These are phyloP conservation scores for Canariomyces notabilis DNA, from an alignment of 2,329 filamentous ascomycete genomes.

Conservation along the genomic window DNA sequence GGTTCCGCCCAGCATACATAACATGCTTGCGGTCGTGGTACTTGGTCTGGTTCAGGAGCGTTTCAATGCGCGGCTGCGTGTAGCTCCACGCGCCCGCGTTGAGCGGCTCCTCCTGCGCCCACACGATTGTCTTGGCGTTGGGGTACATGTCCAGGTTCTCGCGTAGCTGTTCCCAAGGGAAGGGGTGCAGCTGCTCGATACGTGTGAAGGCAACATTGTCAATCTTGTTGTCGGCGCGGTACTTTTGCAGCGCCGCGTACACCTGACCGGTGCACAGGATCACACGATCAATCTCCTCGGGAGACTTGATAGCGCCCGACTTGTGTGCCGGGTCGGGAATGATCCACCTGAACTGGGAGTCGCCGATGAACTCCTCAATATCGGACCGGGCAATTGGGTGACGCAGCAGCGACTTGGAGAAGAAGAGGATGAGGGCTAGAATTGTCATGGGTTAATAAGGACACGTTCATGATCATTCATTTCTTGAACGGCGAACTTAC, in stretches of 20 bases:
- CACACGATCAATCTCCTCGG: constrained; percentile 87
- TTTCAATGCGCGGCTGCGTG: constrained; percentile 96
- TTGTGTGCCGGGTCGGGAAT: constrained; percentile 85
- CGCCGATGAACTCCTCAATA: constrained; percentile 84
- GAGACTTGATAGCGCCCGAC: constrained; percentile 65
- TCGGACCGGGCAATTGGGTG: constrained; percentile 86
- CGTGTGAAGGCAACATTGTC: constrained; percentile 91
- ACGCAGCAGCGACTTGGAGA: constrained; percentile 93
- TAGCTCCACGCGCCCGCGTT: constrained; percentile 97
- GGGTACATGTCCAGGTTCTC: constrained; percentile 96
- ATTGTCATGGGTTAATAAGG: constrained; percentile 20
- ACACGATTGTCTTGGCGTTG: constrained; percentile 96
- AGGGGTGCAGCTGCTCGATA: constrained; percentile 96
- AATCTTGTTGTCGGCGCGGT: constrained; percentile 80
- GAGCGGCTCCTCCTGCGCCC: constrained; percentile 94
- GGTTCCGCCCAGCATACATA: constrained; percentile 92
- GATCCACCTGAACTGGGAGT: constrained; percentile 95
- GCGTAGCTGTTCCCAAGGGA: constrained; percentile 95
- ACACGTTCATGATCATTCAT: constrained; percentile 10
- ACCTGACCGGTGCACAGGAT: constrained; percentile 94
- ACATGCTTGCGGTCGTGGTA: constrained; percentile 92
- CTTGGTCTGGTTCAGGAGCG: constrained; percentile 85
- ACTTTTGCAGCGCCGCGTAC: constrained; percentile 82
- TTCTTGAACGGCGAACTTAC: constrained; percentile 49
- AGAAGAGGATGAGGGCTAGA: constrained; percentile 88